Evolutionary conservation across 2,329 filamentous ascomycete genomes (phyloP).

Genomic region (Aspergillus fischeri): DNA sequence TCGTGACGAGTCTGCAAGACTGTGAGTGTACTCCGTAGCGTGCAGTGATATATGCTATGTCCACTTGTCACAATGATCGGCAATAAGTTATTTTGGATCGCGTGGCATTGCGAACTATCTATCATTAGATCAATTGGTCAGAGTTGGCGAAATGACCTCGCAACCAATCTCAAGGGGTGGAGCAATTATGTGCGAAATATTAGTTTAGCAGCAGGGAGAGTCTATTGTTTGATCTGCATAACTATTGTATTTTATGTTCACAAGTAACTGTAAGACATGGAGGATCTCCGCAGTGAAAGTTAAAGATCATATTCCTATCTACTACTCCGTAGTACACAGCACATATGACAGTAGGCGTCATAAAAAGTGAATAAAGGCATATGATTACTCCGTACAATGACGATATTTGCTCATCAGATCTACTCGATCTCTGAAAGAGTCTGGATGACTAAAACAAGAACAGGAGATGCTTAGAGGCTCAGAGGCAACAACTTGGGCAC

Average conservation of each 20-base stretch:
- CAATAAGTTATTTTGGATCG: background rate
- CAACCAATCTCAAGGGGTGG: background rate
- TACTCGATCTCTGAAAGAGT: background rate
- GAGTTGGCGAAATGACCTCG: background rate
- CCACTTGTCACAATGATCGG: background rate
- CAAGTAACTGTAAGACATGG: background rate
- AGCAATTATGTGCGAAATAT: conserved; percentile 3
- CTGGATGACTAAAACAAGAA: background rate
- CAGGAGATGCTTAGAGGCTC: background rate
- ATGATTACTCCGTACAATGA: no score
- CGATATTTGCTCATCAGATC: background rate
- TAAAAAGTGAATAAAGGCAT: no score
- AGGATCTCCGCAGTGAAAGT: no score
- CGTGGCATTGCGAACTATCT: no score
- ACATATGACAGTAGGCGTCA: background rate
- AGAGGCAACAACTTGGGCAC: no score
- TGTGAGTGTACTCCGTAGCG: no score
- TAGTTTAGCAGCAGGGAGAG: conserved; percentile 4
- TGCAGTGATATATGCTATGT: background rate
- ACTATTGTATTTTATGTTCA: conserved; percentile 11
- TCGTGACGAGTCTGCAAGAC: background rate
- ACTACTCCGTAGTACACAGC: background rate
- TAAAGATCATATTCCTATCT: background rate
- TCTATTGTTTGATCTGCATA: conserved; percentile 12
- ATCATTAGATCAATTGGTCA: background rate